phyloP scores from a whole-genome alignment of 2,329 filamentous ascomycete species.

The Pyrenophora teres region DNA sequence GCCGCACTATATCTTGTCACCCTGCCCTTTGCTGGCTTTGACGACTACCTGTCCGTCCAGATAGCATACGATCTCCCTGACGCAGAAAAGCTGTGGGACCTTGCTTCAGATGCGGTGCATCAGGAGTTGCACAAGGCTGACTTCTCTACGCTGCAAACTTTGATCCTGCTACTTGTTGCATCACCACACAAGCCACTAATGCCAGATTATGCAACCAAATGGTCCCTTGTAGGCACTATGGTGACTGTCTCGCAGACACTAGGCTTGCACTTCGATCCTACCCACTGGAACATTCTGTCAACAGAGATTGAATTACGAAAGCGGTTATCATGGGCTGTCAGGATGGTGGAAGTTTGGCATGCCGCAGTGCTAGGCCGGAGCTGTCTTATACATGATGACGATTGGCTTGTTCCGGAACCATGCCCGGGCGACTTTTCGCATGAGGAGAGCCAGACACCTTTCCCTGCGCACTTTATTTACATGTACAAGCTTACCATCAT shows the following conservation, averaged over 20 bases:
- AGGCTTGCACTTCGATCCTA: background rate
- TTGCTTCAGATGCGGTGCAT: background rate
- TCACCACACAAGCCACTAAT: background rate
- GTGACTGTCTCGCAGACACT: background rate
- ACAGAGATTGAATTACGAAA: background rate
- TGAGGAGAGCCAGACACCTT: background rate
- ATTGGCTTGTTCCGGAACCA: slow-evolving; percentile 1
- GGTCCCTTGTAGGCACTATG: slow-evolving; percentile 1
- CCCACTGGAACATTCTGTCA: background rate
- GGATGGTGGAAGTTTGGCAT: slow-evolving; percentile 2
- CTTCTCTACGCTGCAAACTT: background rate
- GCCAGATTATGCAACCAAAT: slow-evolving; percentile 4
- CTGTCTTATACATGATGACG: background rate
- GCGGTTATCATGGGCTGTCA: background rate
- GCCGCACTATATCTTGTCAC: background rate
- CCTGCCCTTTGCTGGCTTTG: background rate
- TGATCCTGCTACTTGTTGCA: background rate
- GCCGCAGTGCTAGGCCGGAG: background rate
- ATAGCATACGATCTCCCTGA: slow-evolving; percentile 3
- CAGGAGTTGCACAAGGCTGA: background rate
- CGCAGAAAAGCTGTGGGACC: background rate
- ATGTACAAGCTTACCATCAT: background rate
- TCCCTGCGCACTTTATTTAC: background rate
- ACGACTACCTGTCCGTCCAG: slow-evolving; percentile 1
- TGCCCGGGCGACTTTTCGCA: background rate